Evolutionary conservation across 352 stramenopile species (phyloP).

Genomic region (Phytophthora kernoviae): DNA sequence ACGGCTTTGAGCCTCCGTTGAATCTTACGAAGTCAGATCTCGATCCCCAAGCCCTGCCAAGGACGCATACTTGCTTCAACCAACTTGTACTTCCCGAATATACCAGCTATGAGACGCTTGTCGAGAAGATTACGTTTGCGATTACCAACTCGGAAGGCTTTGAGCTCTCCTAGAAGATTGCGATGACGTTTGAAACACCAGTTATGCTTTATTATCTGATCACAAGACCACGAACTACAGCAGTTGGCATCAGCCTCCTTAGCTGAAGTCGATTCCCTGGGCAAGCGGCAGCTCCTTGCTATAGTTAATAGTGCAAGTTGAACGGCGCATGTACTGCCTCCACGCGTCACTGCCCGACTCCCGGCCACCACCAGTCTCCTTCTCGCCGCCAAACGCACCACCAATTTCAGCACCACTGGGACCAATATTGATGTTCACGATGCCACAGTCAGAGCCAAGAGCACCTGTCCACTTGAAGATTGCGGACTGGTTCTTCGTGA

Average conservation of each 20-base stretch:
- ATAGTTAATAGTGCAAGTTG: constrained; percentile 94
- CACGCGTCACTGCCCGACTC: constrained; percentile 92
- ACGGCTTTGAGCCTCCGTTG: constrained; percentile 86
- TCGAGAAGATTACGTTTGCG: constrained; percentile 79
- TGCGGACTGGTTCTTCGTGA: constrained; percentile 92
- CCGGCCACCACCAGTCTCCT: constrained; percentile 91
- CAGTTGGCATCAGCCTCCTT: constrained; percentile 11
- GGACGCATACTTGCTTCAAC: constrained; percentile 90
- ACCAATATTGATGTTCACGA: constrained; percentile 94
- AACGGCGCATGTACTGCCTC: constrained; percentile 96
- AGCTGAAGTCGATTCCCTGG: constrained; percentile 93
- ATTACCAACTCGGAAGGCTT: constrained; percentile 84
- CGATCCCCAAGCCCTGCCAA: constrained; percentile 63
- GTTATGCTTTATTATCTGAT: constrained; percentile 14
- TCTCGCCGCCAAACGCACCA: constrained; percentile 92
- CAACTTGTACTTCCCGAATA: constrained; percentile 89
- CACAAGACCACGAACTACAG: constrained; percentile 11
- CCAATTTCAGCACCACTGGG: constrained; percentile 93
- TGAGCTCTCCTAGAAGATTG: constrained; percentile 70
- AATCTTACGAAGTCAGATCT: constrained; percentile 86
- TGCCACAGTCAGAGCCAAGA: constrained; percentile 90
- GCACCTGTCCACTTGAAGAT: constrained; percentile 94
- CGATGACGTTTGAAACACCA: constrained; percentile 3
- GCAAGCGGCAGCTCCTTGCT: constrained; percentile 92
- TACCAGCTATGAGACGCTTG: constrained; percentile 58